Conservation (phyloP, 768 basidiomycete genomes). For the Naganishia kalamii region DNA sequence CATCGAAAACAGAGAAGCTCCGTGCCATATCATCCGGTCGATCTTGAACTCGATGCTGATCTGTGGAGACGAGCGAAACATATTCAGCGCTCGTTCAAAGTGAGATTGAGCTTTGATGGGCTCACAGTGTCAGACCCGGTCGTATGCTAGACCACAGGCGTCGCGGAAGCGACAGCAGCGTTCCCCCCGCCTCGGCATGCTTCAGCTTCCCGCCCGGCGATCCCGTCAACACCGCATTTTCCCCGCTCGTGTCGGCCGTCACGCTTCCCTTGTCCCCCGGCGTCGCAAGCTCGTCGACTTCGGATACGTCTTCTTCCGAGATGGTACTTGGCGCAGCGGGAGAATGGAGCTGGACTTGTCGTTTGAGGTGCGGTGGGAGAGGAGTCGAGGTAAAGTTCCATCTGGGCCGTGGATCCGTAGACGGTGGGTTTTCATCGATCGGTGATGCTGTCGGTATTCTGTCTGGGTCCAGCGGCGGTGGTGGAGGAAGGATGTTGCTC, state of each 20-base stretch:
- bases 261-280: neutral
- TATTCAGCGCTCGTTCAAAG: too few species aligned
- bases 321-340: neutral
- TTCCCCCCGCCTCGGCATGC: neutral
- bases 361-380: neutral
- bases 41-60: neutral
- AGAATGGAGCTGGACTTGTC: neutral
- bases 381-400: neutral
- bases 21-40: neutral
- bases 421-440: neutral
- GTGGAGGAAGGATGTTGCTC: neutral
- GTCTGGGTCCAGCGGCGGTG: neutral
- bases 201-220: neutral
- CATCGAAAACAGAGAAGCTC: too few species aligned
- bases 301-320: neutral
- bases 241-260: neutral
- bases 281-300: slow-evolving; percentile 3
- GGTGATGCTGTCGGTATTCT: too few species aligned
- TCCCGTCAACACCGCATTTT: neutral
- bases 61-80: neutral
- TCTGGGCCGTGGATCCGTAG: neutral
- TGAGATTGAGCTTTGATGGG: neutral
- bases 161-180: neutral
- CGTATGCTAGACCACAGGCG: slow-evolving; percentile 4
- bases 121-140: neutral